These are phyloP conservation scores for Stenocarpella maydis DNA, from an alignment of 2,329 filamentous ascomycete genomes.

Conservation along the genomic window DNA sequence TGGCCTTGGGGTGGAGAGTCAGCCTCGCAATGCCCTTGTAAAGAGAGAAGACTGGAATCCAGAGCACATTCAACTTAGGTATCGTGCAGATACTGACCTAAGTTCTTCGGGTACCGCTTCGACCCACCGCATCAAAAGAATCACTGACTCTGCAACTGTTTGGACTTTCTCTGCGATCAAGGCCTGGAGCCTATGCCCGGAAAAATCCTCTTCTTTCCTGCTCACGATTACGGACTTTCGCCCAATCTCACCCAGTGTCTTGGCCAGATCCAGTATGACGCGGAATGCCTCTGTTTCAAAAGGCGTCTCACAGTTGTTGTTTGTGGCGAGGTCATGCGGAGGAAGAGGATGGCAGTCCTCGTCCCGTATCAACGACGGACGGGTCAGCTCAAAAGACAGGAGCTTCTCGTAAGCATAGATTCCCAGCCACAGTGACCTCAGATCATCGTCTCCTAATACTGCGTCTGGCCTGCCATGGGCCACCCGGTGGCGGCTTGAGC, in stretches of 20 bases:
- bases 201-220: not conserved
- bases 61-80: not conserved
- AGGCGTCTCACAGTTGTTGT: not conserved
- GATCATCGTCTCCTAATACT: not conserved
- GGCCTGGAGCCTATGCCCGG: not conserved
- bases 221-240: not conserved
- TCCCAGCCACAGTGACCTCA: not conserved
- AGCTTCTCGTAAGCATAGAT: slow-evolving; percentile 1
- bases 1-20: not conserved
- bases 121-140: not conserved
- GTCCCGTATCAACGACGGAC: not conserved
- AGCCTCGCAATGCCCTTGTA: not conserved
- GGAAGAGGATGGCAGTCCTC: not conserved
- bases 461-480: not conserved
- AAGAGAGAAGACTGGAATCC: not conserved
- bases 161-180: slow-evolving; percentile 2
- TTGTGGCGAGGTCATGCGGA: not conserved
- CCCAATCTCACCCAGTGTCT: not conserved
- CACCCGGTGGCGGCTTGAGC: not conserved
- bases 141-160: not conserved
- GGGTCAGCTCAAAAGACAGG: not conserved
- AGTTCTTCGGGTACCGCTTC: not conserved
- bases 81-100: not conserved
- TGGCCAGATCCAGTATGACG: not conserved
- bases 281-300: no score